A percentile compares a stretch with the other conserved stretches of the same genome.
Evolutionary conservation across 805 yeast species (phyloP).

Genomic region (Teunomyces aglyptinius): DNA sequence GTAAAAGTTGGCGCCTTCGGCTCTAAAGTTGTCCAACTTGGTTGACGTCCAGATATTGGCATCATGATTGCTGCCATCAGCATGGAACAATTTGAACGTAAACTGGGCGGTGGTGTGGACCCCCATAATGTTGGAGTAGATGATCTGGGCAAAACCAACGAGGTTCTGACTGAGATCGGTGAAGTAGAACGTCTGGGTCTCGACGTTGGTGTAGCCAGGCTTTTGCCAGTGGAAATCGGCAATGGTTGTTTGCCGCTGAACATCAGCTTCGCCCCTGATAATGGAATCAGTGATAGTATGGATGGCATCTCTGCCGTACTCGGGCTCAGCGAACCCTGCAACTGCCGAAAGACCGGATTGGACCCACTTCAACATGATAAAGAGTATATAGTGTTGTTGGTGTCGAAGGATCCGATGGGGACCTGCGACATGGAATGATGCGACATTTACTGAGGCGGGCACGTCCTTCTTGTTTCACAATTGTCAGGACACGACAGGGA

Average conservation of each 20-base stretch:
- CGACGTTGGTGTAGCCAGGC: conserved; percentile 86
- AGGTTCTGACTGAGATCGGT: conserved; percentile 58
- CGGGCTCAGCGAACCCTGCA: conserved; percentile 97
- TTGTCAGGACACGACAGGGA: background rate
- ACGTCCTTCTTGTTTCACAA: background rate
- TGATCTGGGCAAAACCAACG: conserved; percentile 88
- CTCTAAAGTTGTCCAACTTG: conserved; percentile 72
- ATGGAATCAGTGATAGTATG: conserved; percentile 73
- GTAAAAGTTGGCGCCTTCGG: conserved; percentile 72
- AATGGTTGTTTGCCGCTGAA: conserved; percentile 53
- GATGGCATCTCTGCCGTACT: conserved; percentile 89
- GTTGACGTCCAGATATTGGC: conserved; percentile 85
- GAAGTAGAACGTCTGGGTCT: conserved; percentile 92
- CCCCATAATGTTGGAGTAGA: conserved; percentile 89
- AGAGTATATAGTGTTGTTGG: background rate
- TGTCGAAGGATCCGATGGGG: background rate
- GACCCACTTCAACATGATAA: conserved; percentile 73
- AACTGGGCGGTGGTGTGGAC: conserved; percentile 89
- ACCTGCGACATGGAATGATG: background rate
- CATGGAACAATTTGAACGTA: conserved; percentile 77
- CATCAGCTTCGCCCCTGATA: conserved; percentile 33
- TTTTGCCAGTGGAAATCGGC: conserved; percentile 73
- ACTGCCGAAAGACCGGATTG: conserved; percentile 89
- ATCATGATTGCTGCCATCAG: conserved; percentile 37
- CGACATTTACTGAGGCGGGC: background rate